These are phyloP conservation scores for Bauhinia variegata DNA, from an alignment of 306 rosid genomes.

Conservation along the genomic window DNA sequence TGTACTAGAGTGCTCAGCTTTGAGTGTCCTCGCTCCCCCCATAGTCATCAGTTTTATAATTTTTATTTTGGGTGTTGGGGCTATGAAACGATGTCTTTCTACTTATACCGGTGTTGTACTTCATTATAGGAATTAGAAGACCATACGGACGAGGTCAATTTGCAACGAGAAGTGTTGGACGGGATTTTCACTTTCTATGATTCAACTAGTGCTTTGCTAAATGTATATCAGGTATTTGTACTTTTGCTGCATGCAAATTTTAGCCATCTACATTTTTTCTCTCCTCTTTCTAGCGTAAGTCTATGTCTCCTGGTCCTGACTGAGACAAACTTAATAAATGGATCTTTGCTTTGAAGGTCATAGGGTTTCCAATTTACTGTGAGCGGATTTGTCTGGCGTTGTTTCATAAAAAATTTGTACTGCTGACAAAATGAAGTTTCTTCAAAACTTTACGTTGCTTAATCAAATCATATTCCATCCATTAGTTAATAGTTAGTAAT, in stretches of 20 bases:
- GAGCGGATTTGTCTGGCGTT: background rate
- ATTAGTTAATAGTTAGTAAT: slow-evolving; percentile 18
- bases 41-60: no score
- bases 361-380: slow-evolving; percentile 13
- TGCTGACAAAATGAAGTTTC: background rate
- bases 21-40: no score
- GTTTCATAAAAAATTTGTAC: background rate
- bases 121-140: slow-evolving; percentile 81
- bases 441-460: background rate
- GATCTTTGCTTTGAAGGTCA: slow-evolving; percentile 14
- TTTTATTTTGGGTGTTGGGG: no score
- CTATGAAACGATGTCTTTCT: background rate
- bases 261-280: background rate
- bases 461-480: background rate
- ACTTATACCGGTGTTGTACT: slow-evolving; percentile 29
- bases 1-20: no score
- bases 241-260: background rate
- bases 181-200: slow-evolving; percentile 90
- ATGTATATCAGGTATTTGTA: slow-evolving; percentile 80
- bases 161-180: slow-evolving; percentile 85
- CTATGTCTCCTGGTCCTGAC: background rate
- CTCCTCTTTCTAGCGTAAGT: background rate
- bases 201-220: slow-evolving; percentile 63
- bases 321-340: slow-evolving; percentile 28
- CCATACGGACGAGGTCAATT: slow-evolving; percentile 73